Evolutionary conservation across 805 yeast species (phyloP).

Genomic region (Ogataea methylovora): DNA sequence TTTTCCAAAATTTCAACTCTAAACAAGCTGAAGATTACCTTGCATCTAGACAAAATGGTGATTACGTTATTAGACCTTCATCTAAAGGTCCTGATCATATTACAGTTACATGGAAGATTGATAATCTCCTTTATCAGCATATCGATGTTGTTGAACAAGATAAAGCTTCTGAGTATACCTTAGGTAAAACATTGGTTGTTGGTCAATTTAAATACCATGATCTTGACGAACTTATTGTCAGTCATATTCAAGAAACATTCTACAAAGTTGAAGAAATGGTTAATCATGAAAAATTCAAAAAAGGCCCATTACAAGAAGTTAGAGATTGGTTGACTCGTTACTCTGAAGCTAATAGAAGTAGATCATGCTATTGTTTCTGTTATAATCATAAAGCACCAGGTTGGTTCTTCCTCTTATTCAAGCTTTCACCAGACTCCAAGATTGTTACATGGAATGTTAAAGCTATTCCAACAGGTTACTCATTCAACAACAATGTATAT

Average conservation of each 20-base stretch:
- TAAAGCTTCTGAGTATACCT: conserved; percentile 53
- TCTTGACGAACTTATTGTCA: conserved; percentile 86
- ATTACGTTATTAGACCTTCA: conserved; percentile 89
- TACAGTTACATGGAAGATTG: conserved; percentile 95
- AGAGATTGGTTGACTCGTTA: conserved; percentile 82
- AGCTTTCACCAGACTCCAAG: conserved; percentile 61
- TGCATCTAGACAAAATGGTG: conserved; percentile 86
- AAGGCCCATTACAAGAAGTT: conserved; percentile 72
- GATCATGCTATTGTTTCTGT: conserved; percentile 87
- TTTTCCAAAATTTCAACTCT: conserved; percentile 75
- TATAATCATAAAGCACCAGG: conserved; percentile 89
- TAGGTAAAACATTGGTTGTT: conserved; percentile 55
- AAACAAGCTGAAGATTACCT: conserved; percentile 89
- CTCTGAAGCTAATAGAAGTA: conserved; percentile 83
- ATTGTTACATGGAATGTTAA: conserved; percentile 85
- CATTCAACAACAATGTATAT: conserved; percentile 69
- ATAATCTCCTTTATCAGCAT: conserved; percentile 85
- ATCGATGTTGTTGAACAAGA: conserved; percentile 75
- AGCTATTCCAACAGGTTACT: conserved; percentile 83
- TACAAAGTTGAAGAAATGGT: conserved; percentile 78
- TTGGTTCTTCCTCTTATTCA: conserved; percentile 84
- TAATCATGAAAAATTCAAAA: conserved; percentile 80
- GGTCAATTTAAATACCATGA: conserved; percentile 69
- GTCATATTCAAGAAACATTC: conserved; percentile 79
- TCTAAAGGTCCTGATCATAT: conserved; percentile 83